Evolutionary conservation across 2,329 filamentous ascomycete genomes (phyloP), one percentile per base, ranked within the genome.

Genomic region (Fusarium sp.): DNA sequence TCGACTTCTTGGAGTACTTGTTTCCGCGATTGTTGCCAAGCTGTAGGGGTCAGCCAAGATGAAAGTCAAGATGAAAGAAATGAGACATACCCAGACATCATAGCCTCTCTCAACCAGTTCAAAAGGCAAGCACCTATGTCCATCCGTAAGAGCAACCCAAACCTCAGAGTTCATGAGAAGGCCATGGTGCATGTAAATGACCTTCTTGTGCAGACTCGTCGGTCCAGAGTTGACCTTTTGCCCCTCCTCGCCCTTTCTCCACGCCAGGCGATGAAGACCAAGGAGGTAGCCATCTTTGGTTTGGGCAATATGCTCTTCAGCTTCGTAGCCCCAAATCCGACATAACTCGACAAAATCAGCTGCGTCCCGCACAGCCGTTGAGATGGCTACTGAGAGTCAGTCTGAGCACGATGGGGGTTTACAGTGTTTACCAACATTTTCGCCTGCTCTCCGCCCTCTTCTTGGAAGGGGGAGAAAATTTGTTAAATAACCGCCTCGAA

Each of bases 141-240:
- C 92, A 76, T 98, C 94, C 0, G 96, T 97, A 80, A 96, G 85
- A 80, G 95, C 97, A 10, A 98, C 94, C 97, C 97, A 99, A 37
- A 99, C 96, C 83, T 99, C 97, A 78, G 95, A 98, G 84, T 98
- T 98, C 97, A 99, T 99, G 80, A 99, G 89, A 67, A 99, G 88
- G 10, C 96, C 97, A 83, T 99, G 97, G 80, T 99, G 97, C 73
- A 99, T 86, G 82, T 98, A 99, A 8, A 97, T 92, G 58, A 98
- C 94, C 77, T 92, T 93, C 85, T 98, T 98, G 83, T 89, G 89
- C 31, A 93, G 77, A 78, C 92, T 92, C 39, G 88, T 87, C 1
- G 88, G 87, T 0, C 93, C 93, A 60, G 87, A 86, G 81, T 98
- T 98, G 78, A 98, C 93, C 73, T 90, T 90, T 64, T 88, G 85